A percentile compares a stretch with the other conserved stretches of the same genome.
phyloP scores from a whole-genome alignment of 345 rosid species.

The Durio zibethinus region DNA sequence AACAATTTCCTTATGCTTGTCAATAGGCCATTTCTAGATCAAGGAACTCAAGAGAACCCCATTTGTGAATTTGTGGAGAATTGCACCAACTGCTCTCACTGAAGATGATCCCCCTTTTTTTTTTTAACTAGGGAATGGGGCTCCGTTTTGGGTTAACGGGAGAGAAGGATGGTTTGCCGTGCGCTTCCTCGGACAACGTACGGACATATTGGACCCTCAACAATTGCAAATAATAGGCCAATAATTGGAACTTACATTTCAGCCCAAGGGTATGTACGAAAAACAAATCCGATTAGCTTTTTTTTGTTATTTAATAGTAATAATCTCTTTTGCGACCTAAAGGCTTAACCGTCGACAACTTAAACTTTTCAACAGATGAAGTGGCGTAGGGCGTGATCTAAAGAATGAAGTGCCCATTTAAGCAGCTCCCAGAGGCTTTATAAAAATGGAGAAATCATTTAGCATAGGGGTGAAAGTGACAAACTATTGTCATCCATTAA shows the following conservation, averaged over 20 bases:
- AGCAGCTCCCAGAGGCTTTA: not conserved
- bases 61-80: constrained; percentile 42
- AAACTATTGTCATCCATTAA: not conserved
- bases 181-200: not conserved
- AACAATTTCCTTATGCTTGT: constrained; percentile 18
- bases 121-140: not conserved
- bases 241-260: not conserved
- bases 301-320: too few relatives aligned
- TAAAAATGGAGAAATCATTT: not conserved
- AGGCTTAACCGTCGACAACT: not conserved
- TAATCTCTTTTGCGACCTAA: not conserved
- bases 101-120: constrained; percentile 33
- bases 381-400: too few relatives aligned
- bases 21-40: constrained; percentile 26
- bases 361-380: too few relatives aligned
- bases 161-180: not conserved
- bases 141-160: not conserved
- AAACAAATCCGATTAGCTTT: not conserved
- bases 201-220: not conserved
- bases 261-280: not conserved
- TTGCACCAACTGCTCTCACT: constrained; percentile 39
- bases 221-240: not conserved
- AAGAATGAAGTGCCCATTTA: too few relatives aligned
- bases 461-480: not conserved
- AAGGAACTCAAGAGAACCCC: constrained; percentile 33